Evolutionary conservation across 345 rosid species (phyloP).

Genomic region (Eucalyptus tenuipes): DNA sequence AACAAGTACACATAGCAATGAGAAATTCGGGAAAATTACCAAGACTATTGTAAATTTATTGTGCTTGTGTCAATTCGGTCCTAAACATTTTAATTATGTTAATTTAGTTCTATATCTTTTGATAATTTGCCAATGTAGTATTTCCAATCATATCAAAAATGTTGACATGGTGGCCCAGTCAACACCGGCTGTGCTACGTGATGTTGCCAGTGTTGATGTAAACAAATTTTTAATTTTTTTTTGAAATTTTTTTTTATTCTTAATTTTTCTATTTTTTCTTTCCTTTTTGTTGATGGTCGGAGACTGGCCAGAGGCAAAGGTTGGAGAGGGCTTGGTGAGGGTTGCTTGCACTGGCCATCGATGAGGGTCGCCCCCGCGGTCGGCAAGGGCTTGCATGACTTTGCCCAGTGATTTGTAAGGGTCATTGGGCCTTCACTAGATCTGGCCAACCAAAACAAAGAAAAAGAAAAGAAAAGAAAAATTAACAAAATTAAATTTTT

Average conservation of each 20-base stretch:
- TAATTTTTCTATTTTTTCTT: too few relatives aligned
- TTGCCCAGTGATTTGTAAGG: neutral
- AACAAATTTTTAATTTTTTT: too few relatives aligned
- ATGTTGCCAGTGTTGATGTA: rapidly evolving
- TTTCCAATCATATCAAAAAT: neutral
- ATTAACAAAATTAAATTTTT: too few relatives aligned
- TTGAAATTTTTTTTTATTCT: too few relatives aligned
- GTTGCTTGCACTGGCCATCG: rapidly evolving
- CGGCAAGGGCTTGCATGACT: rapidly evolving
- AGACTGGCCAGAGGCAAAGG: neutral
- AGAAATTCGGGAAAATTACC: neutral
- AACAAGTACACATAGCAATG: neutral
- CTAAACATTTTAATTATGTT: too few relatives aligned
- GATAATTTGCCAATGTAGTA: neutral
- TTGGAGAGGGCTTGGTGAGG: neutral
- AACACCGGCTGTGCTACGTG: rapidly evolving
- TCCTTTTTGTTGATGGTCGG: neutral
- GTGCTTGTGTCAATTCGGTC: neutral
- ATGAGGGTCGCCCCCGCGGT: neutral
- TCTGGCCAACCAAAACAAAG: rapidly evolving
- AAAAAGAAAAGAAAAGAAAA: too few relatives aligned
- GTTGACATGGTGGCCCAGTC: neutral
- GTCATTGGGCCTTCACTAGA: neutral
- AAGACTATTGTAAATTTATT: too few relatives aligned
- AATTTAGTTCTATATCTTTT: too few relatives aligned